These are phyloP conservation scores for Naganishia vaughanmartiniae DNA, from an alignment of 768 basidiomycete genomes.

Conservation along the genomic window DNA sequence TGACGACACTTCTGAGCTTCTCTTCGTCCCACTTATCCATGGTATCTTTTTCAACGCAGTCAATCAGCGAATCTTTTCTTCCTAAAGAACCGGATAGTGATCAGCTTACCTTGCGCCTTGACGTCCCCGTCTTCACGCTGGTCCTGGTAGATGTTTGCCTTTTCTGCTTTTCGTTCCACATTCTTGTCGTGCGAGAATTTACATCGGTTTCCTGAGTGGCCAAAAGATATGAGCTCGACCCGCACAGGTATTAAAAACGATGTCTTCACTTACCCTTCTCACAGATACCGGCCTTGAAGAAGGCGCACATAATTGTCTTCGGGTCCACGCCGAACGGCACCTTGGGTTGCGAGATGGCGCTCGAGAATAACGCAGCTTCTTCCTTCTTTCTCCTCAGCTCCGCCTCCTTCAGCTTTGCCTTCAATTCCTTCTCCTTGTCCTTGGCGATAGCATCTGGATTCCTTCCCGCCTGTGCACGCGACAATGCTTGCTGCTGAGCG, in stretches of 20 bases:
- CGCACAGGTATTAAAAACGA: not conserved
- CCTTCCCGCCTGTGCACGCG: not conserved
- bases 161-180: slow-evolving; percentile 85
- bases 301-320: slow-evolving; percentile 87
- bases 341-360: slow-evolving; percentile 51
- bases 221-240: not conserved
- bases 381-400: slow-evolving; percentile 57
- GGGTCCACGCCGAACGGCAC: slow-evolving; percentile 90
- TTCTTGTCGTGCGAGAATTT: slow-evolving; percentile 95
- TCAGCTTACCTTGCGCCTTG: slow-evolving; percentile 53
- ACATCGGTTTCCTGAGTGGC: slow-evolving; percentile 58
- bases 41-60: slow-evolving; percentile 63
- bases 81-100: not conserved
- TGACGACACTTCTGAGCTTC: slow-evolving; percentile 81
- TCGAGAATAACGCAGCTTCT: slow-evolving; percentile 74
- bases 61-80: not conserved
- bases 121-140: slow-evolving; percentile 74
- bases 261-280: slow-evolving; percentile 67
- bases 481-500: slow-evolving; percentile 13
- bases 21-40: slow-evolving; percentile 99
- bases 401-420: slow-evolving; percentile 42
- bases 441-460: slow-evolving; percentile 60
- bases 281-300: slow-evolving; percentile 86
- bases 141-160: slow-evolving; percentile 93
- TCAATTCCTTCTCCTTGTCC: slow-evolving; percentile 69